phyloP scores from a whole-genome alignment of 768 basidiomycete genomes.

The Polyporus arcularius region DNA sequence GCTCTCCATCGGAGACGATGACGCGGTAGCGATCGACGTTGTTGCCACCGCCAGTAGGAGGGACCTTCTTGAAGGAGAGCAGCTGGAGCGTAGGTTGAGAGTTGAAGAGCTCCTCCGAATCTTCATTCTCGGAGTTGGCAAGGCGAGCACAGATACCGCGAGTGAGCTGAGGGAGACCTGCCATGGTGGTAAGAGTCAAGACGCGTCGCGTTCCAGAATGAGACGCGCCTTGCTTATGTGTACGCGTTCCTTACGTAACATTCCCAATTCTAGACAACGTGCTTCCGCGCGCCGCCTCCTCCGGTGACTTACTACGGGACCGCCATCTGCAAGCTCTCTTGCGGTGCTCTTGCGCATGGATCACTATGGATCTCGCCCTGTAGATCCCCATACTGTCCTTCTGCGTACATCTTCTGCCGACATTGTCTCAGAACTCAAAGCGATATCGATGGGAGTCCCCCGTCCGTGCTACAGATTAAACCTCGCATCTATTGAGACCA shows the following conservation, averaged over 20 bases:
- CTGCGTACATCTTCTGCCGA: too few species aligned
- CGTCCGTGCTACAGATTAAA: background rate
- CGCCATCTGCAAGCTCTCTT: background rate
- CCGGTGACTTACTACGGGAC: background rate
- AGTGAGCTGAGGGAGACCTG: constrained; percentile 47
- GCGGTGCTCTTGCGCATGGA: too few species aligned
- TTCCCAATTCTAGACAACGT: background rate
- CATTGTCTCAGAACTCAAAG: background rate
- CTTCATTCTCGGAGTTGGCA: constrained; percentile 43
- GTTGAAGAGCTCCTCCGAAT: constrained; percentile 31
- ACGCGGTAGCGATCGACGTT: constrained; percentile 66
- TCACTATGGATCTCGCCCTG: too few species aligned
- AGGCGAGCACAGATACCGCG: constrained; percentile 58
- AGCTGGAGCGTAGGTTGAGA: constrained; percentile 66
- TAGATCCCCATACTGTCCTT: too few species aligned
- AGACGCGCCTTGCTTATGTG: constrained; percentile 20
- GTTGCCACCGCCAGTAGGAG: constrained; percentile 34
- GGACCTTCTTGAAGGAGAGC: constrained; percentile 81
- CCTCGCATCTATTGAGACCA: background rate
- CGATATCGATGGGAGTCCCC: too few species aligned
- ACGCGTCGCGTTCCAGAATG: constrained; percentile 11
- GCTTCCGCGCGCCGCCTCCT: background rate
- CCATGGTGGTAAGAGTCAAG: constrained; percentile 34
- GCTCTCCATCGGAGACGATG: constrained; percentile 86
- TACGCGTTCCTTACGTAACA: constrained; percentile 25